Base-by-base conservation (phyloP, 2,329 filamentous ascomycete species). In the Curvularia sp. region DNA sequence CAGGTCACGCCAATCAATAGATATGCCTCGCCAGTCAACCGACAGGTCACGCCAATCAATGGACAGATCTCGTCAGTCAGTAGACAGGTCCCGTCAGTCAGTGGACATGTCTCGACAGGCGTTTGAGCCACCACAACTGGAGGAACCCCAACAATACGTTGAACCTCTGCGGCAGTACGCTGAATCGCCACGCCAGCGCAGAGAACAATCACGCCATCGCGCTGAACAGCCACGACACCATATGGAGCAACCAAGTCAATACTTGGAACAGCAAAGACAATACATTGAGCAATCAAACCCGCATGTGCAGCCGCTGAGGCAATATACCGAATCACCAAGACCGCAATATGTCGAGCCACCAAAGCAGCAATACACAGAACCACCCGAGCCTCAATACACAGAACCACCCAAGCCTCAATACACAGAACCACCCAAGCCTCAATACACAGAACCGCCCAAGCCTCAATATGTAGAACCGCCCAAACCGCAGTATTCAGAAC, bases 11-110 rank as follows among this genome's bases (percentile, higher is more conserved):
- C 55, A 57, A 26, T 57, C 55, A 22, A 41, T 48, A 42, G 55
- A 57, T 13, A 48, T 28, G 20, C 35, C 49, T 15, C 55, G 55
- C 5, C 18, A 18, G 18, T 18, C 18, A 18, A 18, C 18, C 18
- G 54, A 50, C 5, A 58, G 63, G 26, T 64, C 71, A 33, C 64
- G 57, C 28, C 66, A 66, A 31, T 64, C 60, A 13, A n/a, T 54
- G 12, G 49, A 57, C 20, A 52, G 22, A 13, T 26, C 49, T 26
- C 52, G 43, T 18, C 55, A 41, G n/a, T 53, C 39, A 26, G 39
- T 41, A 13, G 49, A 51, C 13, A 13, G n/a, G 26, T 41, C 18
- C 9, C 49, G 55, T 8, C 55, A 57, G 33, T 57, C 55, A 9
- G 30, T 57, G 12, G 55, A 58, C 3, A 44, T 42, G n/a, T 39